These are phyloP conservation scores for Leucaena leucocephala DNA, from an alignment of 306 rosid genomes.

Conservation along the genomic window DNA sequence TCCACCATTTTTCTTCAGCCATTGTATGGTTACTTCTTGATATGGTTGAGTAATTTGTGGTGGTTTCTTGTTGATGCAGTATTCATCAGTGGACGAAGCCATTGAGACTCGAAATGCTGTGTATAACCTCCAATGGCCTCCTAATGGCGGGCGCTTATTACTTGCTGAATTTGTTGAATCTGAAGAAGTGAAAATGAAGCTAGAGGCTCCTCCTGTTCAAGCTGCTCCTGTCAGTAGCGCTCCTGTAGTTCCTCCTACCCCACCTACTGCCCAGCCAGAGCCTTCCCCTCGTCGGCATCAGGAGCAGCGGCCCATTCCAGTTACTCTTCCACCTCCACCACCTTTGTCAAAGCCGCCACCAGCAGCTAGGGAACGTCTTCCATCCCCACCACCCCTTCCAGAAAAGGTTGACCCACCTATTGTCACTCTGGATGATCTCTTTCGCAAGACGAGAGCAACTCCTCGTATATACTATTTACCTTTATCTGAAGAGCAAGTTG, in stretches of 20 bases:
- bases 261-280: constrained; percentile 49
- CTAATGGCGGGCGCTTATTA: constrained; percentile 88
- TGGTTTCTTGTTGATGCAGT: constrained; percentile 54
- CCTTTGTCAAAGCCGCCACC: constrained; percentile 59
- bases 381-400: constrained; percentile 75
- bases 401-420: constrained; percentile 81
- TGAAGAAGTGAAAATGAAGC: constrained; percentile 74
- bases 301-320: constrained; percentile 48
- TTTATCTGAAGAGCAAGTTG: constrained; percentile 82
- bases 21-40: neutral
- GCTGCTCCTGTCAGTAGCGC: constrained; percentile 50
- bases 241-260: constrained; percentile 52
- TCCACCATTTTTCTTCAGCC: neutral
- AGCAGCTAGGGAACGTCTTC: constrained; percentile 69
- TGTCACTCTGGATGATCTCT: constrained; percentile 90
- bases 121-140: constrained; percentile 96
- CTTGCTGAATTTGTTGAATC: constrained; percentile 87
- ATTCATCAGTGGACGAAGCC: constrained; percentile 82
- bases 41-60: neutral
- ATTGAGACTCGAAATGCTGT: constrained; percentile 84
- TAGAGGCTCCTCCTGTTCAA: constrained; percentile 66
- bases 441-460: constrained; percentile 83
- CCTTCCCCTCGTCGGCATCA: constrained; percentile 48
- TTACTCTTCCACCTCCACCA: constrained; percentile 54
- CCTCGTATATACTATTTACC: constrained; percentile 97